A percentile compares a stretch with the other conserved stretches of the same genome.
Conservation (phyloP, 1,139 yeast genomes). For the Geotrichum citri-aurantii region DNA sequence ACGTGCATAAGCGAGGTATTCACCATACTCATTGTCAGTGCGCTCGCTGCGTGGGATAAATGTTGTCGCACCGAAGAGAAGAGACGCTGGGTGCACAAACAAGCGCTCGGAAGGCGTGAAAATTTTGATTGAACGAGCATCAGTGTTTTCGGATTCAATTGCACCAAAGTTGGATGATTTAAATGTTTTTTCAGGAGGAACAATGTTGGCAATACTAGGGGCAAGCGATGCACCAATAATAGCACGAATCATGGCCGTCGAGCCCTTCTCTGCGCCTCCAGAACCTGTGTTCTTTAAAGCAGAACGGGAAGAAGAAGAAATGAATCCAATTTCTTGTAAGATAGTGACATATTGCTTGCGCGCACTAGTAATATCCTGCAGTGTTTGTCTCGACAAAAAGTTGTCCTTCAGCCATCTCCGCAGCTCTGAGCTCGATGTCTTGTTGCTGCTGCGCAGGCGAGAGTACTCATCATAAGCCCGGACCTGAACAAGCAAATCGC, state of each 20-base stretch:
- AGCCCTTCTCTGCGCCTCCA: not conserved
- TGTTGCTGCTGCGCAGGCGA: constrained; percentile 18
- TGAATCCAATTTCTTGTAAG: constrained; percentile 70
- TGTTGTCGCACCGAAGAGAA: constrained; percentile 46
- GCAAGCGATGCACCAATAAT: constrained; percentile 74
- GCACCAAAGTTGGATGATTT: constrained; percentile 70
- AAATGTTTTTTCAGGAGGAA: constrained; percentile 74
- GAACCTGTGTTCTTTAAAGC: constrained; percentile 10
- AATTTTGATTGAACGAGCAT: constrained; percentile 63
- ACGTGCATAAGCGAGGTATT: constrained; percentile 34
- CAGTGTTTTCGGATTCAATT: constrained; percentile 71
- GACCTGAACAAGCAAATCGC: constrained; percentile 69
- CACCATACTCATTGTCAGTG: constrained; percentile 25
- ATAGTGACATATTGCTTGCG: constrained; percentile 61
- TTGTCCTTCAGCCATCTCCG: constrained; percentile 57
- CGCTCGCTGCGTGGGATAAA: constrained; percentile 22
- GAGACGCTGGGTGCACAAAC: constrained; percentile 79
- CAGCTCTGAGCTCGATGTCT: constrained; percentile 27
- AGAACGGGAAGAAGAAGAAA: constrained; percentile 39
- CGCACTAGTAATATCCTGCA: constrained; percentile 68
- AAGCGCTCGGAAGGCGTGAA: constrained; percentile 46
- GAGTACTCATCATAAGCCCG: constrained; percentile 51
- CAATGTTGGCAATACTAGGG: constrained; percentile 78
- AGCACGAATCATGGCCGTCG: constrained; percentile 47
- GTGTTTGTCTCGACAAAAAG: constrained; percentile 54